phyloP scores from a whole-genome alignment of 139 green algal genomes.

The Volvox reticuliferus region DNA sequence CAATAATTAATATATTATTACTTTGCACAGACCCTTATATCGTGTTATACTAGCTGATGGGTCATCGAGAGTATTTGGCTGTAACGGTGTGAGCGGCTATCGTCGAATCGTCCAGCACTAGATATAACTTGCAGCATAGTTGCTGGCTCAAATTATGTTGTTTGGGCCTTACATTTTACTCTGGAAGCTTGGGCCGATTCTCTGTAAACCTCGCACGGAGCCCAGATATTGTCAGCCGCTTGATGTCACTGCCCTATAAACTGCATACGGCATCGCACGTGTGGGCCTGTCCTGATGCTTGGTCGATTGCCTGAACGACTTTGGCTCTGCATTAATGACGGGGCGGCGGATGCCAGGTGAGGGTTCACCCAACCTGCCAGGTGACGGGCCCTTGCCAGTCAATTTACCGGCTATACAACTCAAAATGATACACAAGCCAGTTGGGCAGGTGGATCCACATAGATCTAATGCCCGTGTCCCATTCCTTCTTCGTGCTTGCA shows the following conservation, averaged over 20 bases:
- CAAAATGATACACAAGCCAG: background rate
- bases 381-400: background rate
- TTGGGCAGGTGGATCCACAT: background rate
- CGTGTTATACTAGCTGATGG: no score
- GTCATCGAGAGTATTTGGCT: no score
- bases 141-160: no score
- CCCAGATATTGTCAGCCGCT: background rate
- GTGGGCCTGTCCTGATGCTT: background rate
- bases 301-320: background rate
- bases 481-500: conserved; percentile 1
- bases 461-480: background rate
- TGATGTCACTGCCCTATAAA: background rate
- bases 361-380: background rate
- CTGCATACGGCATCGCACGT: background rate
- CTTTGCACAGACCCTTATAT: no score
- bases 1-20: no score
- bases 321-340: background rate
- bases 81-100: no score
- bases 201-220: background rate
- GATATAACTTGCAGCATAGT: no score
- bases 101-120: no score
- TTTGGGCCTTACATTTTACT: background rate
- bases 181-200: background rate
- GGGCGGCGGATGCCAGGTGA: conserved; percentile 2
- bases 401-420: background rate